These are phyloP conservation scores for Acanthamoeba triangularis DNA, from an alignment of 208 protist genomes.

Conservation along the genomic window DNA sequence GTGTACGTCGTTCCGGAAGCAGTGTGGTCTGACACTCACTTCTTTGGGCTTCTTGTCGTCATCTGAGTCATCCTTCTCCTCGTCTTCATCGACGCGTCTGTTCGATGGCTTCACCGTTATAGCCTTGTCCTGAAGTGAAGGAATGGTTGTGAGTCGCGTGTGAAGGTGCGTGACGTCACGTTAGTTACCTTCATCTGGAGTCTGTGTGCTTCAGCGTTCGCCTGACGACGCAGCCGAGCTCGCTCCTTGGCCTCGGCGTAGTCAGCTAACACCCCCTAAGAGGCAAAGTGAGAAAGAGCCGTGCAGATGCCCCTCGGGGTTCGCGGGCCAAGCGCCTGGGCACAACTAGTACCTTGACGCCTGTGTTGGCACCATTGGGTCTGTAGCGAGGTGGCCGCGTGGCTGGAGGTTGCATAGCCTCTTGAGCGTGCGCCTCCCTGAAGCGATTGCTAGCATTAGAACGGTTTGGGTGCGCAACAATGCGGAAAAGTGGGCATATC, in stretches of 20 bases:
- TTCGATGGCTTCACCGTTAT: not conserved
- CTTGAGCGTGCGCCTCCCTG: not conserved
- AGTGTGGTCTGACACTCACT: not conserved
- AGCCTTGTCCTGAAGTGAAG: slow-evolving; percentile 13
- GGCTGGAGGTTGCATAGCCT: not conserved
- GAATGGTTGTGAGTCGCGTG: not conserved
- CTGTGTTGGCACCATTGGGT: slow-evolving; percentile 24
- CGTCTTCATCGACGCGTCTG: not conserved
- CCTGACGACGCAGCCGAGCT: slow-evolving; percentile 17
- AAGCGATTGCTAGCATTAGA: not conserved
- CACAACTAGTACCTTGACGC: slow-evolving; percentile 4
- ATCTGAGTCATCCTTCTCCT: slow-evolving; percentile 31
- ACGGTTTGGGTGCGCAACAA: not conserved
- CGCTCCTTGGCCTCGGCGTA: slow-evolving; percentile 71
- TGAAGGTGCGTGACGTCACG: not conserved
- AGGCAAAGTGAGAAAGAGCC: not conserved
- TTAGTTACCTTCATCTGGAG: slow-evolving; percentile 1
- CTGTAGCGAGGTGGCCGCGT: not conserved
- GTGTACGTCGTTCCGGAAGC: too few species aligned
- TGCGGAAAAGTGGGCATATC: not conserved
- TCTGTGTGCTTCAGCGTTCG: slow-evolving; percentile 6
- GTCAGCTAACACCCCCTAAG: slow-evolving; percentile 63
- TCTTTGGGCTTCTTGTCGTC: slow-evolving; percentile 62
- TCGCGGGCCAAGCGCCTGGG: not conserved
- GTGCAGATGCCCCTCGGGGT: too few species aligned